Percentiles rank a stretch among this genome's conserved stretches.
Conservation (phyloP, 1,284 basidiomycete genomes). For the Cutaneotrichosporon arboriforme region DNA sequence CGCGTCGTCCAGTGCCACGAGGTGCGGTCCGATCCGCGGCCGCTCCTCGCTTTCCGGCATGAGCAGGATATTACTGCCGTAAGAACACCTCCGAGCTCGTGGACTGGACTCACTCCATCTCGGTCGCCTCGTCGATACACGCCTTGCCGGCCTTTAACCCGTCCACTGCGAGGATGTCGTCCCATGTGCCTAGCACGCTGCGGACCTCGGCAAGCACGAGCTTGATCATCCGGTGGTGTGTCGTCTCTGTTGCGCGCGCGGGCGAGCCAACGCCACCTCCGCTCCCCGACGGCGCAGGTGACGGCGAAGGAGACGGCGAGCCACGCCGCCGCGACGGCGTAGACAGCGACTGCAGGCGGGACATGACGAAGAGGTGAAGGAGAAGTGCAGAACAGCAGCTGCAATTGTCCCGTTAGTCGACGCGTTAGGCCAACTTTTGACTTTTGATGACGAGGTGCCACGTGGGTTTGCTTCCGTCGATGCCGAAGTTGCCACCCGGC, state of each 20-base stretch:
- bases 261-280: too few relatives aligned
- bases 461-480: neutral
- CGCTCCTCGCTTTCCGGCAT: conserved; percentile 30
- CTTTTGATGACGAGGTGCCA: neutral
- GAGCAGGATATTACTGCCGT: conserved; percentile 33
- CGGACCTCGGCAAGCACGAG: conserved; percentile 33
- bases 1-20: conserved; percentile 18
- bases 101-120: conserved; percentile 31
- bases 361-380: conserved; percentile 7
- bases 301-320: conserved; percentile 48
- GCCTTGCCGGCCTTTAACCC: conserved; percentile 39
- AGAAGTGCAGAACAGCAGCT: neutral
- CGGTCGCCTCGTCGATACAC: conserved; percentile 32
- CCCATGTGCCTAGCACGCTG: conserved; percentile 36
- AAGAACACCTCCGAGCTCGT: neutral
- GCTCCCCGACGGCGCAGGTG: conserved; percentile 11
- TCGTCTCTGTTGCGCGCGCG: conserved; percentile 26
- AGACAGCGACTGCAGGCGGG: conserved; percentile 19
- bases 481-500: conserved; percentile 8
- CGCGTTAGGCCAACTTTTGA: neutral
- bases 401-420: neutral
- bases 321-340: conserved; percentile 50
- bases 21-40: conserved; percentile 26
- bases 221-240: conserved; percentile 41
- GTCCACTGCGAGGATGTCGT: conserved; percentile 37